Conservation (phyloP, 2,329 filamentous ascomycete genomes). For the Curvularia eragrostidis region DNA sequence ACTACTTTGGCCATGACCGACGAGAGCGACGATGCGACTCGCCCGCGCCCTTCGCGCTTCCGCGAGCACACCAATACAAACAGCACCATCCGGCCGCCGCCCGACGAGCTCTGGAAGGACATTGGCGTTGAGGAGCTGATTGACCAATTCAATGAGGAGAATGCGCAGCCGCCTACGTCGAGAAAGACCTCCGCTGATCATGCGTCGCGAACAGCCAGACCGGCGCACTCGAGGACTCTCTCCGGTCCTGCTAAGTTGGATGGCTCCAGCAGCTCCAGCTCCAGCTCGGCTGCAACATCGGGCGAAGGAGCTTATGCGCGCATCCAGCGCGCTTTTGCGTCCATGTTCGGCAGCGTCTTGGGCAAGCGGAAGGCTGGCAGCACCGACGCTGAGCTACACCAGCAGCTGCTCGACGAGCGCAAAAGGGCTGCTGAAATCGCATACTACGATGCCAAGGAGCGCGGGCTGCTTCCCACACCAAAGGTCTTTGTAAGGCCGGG, state of each 20-base stretch:
- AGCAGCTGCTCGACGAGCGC: conserved; percentile 31
- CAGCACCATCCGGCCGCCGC: conserved; percentile 39
- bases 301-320: conserved; percentile 37
- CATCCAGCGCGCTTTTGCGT: conserved; percentile 36
- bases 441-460: conserved; percentile 42
- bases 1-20: conserved; percentile 23
- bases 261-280: conserved; percentile 5
- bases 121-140: conserved; percentile 34
- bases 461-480: conserved; percentile 43
- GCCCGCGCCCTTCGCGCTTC: conserved; percentile 36
- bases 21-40: conserved; percentile 28
- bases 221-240: conserved; percentile 1
- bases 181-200: conserved; percentile 13
- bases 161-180: conserved; percentile 23
- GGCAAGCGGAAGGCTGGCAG: conserved; percentile 43
- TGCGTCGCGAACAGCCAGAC: conserved; percentile 1
- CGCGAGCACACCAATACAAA: conserved; percentile 42
- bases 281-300: conserved; percentile 9
- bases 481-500: conserved; percentile 43
- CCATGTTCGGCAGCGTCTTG: conserved; percentile 35
- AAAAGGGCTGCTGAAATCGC: conserved; percentile 41
- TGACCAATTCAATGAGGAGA: conserved; percentile 36
- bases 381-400: conserved; percentile 27
- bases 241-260: conserved; percentile 10
- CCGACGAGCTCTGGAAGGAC: conserved; percentile 40